Base-by-base conservation (phyloP, 75 land plant species). In the Cunninghamia lanceolata region DNA sequence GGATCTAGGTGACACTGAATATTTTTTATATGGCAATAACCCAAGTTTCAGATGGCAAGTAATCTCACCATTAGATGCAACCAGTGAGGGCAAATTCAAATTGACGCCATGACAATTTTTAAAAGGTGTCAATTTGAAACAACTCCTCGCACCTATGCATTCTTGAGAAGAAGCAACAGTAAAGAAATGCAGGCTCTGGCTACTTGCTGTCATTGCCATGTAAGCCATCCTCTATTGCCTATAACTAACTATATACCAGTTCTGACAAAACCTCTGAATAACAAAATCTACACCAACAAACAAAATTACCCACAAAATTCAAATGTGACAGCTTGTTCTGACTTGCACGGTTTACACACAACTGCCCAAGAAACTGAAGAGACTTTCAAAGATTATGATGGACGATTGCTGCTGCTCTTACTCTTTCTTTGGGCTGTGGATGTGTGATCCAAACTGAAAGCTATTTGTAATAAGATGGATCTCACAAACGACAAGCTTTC, bases 171-270 rank as follows among this genome's bases (percentile, higher is more conserved):
- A 80, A n/a, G 82, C 50, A 45, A n/a, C n/a, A 21, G 3, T 80
- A 10, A 3, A 0, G 46, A 21, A 21, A 8, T 43, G 46, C 32
- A 80, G 32, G 82, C 82, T 25, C n/a, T n/a, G 82, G 47, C 11
- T 42, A n/a, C 82, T 45, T 42, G 43, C 34, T 45, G 32, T n/a
- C 82, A 80, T 45, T 43, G 32, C 16, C 45, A 10, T 45, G 82
- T 80, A 80, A 80, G 45, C 82, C 82, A 80, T 80, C 1, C 30
- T 79, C 28, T 79, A 42, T 78, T 40, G 11, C 73, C 32, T n/a
- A 68, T 68, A 30, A 68, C 73, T 30, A 4, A 8, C 7, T 68
- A 0, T 9, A 71, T 32, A 71, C 13, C 15, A 9, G 28, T 10
- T 2, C 13, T 30, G 9, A 32, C 25, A 71, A 32, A 5, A 32